phyloP scores from a whole-genome alignment of 148 eudicot genomes.

The Polygonum aviculare region DNA sequence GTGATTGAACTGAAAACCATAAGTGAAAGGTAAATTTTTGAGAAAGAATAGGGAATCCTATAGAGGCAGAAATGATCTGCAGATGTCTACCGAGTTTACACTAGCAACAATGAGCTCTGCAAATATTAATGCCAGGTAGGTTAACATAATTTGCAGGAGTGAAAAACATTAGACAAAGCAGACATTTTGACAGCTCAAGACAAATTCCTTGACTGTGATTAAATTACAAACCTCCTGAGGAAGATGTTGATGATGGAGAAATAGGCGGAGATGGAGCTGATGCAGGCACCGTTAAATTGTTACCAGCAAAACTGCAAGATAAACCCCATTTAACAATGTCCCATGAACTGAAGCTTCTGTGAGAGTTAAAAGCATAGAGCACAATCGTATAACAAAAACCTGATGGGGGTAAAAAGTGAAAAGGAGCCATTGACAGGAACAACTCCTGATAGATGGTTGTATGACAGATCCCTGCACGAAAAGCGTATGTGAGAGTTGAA shows the following conservation, averaged over 20 bases:
- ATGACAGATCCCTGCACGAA: constrained; percentile 35
- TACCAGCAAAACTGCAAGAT: constrained; percentile 35
- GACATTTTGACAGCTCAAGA: no score
- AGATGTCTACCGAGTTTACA: no score
- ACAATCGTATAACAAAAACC: constrained; percentile 17
- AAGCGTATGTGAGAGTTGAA: background rate
- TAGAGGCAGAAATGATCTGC: no score
- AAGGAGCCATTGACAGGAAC: constrained; percentile 56
- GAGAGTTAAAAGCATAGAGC: background rate
- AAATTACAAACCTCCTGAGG: constrained; percentile 21
- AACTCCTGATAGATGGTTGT: constrained; percentile 35
- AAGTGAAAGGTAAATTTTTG: background rate
- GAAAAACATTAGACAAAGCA: no score
- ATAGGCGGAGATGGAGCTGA: constrained; percentile 31
- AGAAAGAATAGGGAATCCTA: no score
- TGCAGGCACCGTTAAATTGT: constrained; percentile 27
- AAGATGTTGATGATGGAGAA: constrained; percentile 20
- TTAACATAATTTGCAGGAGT: no score
- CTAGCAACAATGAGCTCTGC: no score
- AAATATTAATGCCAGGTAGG: no score
- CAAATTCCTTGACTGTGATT: background rate
- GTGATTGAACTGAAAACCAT: background rate
- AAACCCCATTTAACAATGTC: background rate
- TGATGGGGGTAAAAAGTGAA: constrained; percentile 43
- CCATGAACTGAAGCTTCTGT: background rate